Evolutionary conservation across 2,329 filamentous ascomycete genomes (phyloP), one percentile per base, ranked within the genome.

Genomic region (Thelonectria olida): DNA sequence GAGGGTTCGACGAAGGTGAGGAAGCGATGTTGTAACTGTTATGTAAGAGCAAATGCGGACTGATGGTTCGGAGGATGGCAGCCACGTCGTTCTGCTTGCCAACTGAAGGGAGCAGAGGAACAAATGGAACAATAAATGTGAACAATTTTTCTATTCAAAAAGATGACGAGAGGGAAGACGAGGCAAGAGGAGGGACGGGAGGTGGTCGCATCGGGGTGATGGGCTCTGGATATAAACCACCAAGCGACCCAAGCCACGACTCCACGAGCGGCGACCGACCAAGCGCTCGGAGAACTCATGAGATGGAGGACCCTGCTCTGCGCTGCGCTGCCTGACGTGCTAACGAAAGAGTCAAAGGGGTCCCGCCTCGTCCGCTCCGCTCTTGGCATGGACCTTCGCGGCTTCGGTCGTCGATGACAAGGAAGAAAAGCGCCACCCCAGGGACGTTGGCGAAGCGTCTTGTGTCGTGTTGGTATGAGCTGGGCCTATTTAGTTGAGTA

Each of bases 401-500:
- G n/a, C n/a, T n/a, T n/a, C n/a, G n/a, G n/a, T n/a, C n/a, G n/a
- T n/a, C n/a, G n/a, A n/a, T n/a, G n/a, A n/a, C n/a, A n/a, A n/a
- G n/a, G n/a, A n/a, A n/a, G n/a, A 36, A 49, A 45, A 51, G 55
- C 55, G 55, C 49, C 57, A 55, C 50, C 51, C 10, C n/a, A 19
- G 39, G 17, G 39, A 8, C 55, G 60, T 55, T 54, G 54, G 54
- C 36, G 57, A 62, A 68, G 63, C 58, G 61, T 34, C 31, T 34
- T 34, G 31, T 34, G n/a, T 67, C 27, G 28, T 59, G 62, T 61
- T 71, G 65, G 69, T 62, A 72, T 68, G 68, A 63, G 67, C 70
- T 58, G 67, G 42, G 42, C 20, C 27, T 10, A 13, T 45, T 25
- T 12, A 27, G 42, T 83, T 82, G 78, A 72, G 81, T 82, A 83